A percentile compares a stretch with the other conserved stretches of the same genome.
These are phyloP conservation scores for Trichoderma orchidacearum DNA, from an alignment of 495 filamentous ascomycete genomes.

Conservation along the genomic window DNA sequence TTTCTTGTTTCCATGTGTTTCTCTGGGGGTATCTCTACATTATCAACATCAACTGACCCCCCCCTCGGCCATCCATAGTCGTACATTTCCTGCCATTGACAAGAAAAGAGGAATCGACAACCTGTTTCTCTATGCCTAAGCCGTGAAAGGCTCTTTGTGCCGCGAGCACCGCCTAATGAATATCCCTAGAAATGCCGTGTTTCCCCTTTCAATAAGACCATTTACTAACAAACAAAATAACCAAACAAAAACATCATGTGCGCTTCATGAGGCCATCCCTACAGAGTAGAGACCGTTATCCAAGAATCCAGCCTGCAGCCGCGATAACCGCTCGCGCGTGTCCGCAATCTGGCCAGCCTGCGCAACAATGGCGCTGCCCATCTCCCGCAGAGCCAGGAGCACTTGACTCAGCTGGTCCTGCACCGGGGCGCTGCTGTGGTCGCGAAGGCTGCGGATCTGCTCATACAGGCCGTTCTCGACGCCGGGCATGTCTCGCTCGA, in stretches of 20 bases:
- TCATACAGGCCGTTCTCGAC: conserved; percentile 57
- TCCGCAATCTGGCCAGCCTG: conserved; percentile 4
- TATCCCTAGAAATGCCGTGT: not conserved
- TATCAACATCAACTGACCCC: not conserved
- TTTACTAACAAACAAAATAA: not conserved
- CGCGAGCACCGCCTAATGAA: not conserved
- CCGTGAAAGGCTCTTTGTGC: not conserved
- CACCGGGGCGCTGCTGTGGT: conserved; percentile 39
- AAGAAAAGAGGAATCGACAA: not conserved
- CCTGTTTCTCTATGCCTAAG: not conserved
- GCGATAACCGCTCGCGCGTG: not conserved
- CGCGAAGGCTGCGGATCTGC: conserved; percentile 49
- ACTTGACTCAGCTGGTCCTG: conserved; percentile 16
- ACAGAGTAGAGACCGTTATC: conserved; percentile 23
- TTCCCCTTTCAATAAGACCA: not conserved
- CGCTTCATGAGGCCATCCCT: not conserved
- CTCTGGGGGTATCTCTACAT: not conserved
- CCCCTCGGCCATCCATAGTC: not conserved
- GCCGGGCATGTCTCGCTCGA: conserved; percentile 67
- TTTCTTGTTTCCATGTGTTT: not conserved
- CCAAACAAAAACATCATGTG: not conserved
- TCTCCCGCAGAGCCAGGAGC: conserved; percentile 14
- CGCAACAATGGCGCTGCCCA: not conserved
- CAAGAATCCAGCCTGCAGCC: conserved; percentile 10
- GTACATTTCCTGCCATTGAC: not conserved